Evolutionary conservation across 164 flowering plant genomes (phyloP), one percentile per base, ranked within the genome.

Genomic region (Annona squamosa): DNA sequence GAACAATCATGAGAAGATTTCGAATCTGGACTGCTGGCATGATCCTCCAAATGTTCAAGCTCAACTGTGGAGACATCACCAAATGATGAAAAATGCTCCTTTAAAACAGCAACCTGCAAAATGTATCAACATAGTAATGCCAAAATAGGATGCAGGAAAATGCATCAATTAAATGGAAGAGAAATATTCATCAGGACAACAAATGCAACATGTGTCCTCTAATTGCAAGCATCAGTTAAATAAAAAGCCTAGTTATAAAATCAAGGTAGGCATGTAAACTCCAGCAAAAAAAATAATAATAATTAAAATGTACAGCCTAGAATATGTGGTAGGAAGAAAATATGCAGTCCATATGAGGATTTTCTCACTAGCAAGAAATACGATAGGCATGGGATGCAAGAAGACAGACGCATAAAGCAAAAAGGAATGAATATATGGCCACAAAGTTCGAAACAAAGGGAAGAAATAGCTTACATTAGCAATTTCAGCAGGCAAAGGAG

Each of bases 401-500:
- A 10, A 52, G 59, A 52, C 3, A 5, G 9, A 52, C 7, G 1
- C 10, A 52, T 52, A 9, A 10, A 52, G 7, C 3, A 52, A 9
- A 9, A 10, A 52, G 9, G 59, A 10, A 52, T 16, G 13, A 2
- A 6, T 52, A 52, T 6, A 16, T 12, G 13, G 59, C 13, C 13
- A 52, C 59, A 52, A 9, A 52, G 13, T 52, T 52, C 9, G 7
- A 52, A 9, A 37, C 0, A 41, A 42, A 46, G 41, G 48, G 77
- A 37, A 48, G 71, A 74, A 74, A 72, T 46, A 68, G 73, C 85
- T 83, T 79, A 95, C 99, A 85, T 87, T 82, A 71, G 90, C 86
- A 63, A 95, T 78, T 66, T 83, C 89, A 65, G 83, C 68, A n/a
- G 98, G 99, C 68, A 93, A 78, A 74, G 99, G 97, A 1, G 97